phyloP scores from a whole-genome alignment of 768 basidiomycete genomes.

The Termitomyces titanicus region DNA sequence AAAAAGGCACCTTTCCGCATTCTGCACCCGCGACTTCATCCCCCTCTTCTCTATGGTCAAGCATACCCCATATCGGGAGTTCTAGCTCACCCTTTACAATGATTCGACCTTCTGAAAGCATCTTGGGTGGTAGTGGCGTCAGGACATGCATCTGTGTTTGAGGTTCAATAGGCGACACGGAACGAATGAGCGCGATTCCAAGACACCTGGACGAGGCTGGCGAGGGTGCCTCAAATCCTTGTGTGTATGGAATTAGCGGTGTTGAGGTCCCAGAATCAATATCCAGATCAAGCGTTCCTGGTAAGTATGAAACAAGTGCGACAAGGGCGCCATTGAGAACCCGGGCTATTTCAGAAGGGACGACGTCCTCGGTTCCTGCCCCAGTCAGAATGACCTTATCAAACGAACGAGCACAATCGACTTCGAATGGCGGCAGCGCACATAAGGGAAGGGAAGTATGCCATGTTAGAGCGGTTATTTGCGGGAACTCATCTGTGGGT shows the following conservation, averaged over 20 bases:
- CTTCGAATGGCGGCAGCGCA: slow-evolving; percentile 67
- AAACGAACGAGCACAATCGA: slow-evolving; percentile 54
- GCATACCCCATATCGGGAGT: slow-evolving; percentile 82
- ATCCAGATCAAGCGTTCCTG: slow-evolving; percentile 33
- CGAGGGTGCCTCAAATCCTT: slow-evolving; percentile 48
- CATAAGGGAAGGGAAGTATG: slow-evolving; percentile 64
- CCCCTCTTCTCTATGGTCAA: slow-evolving; percentile 56
- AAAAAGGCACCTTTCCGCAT: slow-evolving; percentile 61
- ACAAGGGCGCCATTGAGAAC: slow-evolving; percentile 83
- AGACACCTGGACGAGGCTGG: slow-evolving; percentile 61
- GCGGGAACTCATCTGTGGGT: slow-evolving; percentile 20
- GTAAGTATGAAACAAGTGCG: slow-evolving; percentile 59
- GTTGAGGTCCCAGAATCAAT: not conserved
- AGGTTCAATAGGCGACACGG: slow-evolving; percentile 28
- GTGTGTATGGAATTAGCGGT: slow-evolving; percentile 51
- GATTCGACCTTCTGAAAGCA: slow-evolving; percentile 41
- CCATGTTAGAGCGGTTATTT: slow-evolving; percentile 53
- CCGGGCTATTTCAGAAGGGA: slow-evolving; percentile 58
- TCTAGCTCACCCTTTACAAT: slow-evolving; percentile 88
- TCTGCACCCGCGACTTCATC: slow-evolving; percentile 46
- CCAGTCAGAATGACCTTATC: slow-evolving; percentile 68
- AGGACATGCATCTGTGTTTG: slow-evolving; percentile 71
- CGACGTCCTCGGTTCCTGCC: slow-evolving; percentile 76
- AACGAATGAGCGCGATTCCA: slow-evolving; percentile 77
- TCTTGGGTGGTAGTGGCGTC: slow-evolving; percentile 60